Evolutionary conservation across 1,284 basidiomycete species (phyloP), one percentile per base, ranked within the genome.

Genomic region (Trichosporon sp.): DNA sequence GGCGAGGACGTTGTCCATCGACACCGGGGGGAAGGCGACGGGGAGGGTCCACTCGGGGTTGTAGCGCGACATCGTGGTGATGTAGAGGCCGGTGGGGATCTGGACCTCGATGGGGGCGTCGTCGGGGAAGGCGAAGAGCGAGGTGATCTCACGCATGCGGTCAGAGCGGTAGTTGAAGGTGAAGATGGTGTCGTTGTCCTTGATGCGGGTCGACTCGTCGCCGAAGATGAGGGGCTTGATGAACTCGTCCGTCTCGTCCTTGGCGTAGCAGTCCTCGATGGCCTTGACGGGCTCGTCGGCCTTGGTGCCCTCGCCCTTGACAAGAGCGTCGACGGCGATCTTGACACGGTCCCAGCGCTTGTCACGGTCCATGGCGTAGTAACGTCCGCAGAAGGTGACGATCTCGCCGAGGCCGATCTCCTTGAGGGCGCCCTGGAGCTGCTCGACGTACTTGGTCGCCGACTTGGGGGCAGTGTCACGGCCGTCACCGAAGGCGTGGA

Each of bases 151-250:
- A 56, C 92, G 87, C 89, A 95, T 92, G 65, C 92, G 88, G 80
- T 95, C 92, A 2, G 92, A 93, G 67, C 92, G 89, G 80, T 95
- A 95, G 84, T 95, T 95, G 87, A 94, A 95, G 82, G 90, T 88
- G 85, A 93, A 95, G 9, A 95, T 74, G 0, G 92, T 93, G 77
- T 94, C 92, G 57, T 80, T 78, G 71, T 82, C 82, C 79, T 93
- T 88, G 75, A 95, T 87, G 57, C 91, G 83, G 6, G 89, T 89
- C 54, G 87, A 86, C 19, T 86, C 86, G 0, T 88, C 89, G 62
- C 90, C 88, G 56, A 90, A 86, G 71, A 95, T 90, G 77, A 95
- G 91, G 2, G 92, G 92, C 82, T 93, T 93, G 80, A 95, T 82
- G 81, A 95, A 95, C 82, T 95, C 92, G 72, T 95, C 92, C 4